Percentiles rank a stretch among this genome's conserved stretches.
These are phyloP conservation scores for Trypanosoma mega DNA, from an alignment of 208 protist species.

Conservation along the genomic window DNA sequence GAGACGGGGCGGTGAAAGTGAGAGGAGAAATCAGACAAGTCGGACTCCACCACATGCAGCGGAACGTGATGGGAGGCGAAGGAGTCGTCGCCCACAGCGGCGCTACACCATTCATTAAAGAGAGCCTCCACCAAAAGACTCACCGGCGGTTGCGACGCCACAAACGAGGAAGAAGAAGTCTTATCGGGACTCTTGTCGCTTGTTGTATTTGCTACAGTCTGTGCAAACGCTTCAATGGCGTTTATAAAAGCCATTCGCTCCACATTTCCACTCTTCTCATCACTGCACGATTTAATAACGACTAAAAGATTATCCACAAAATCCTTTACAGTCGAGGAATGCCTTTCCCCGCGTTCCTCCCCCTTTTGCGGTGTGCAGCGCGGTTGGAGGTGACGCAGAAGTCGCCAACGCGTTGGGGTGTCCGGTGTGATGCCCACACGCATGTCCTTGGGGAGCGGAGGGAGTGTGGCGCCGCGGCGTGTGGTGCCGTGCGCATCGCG, in stretches of 20 bases:
- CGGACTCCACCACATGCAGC: constrained; percentile 21
- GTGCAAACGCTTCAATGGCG: constrained; percentile 6
- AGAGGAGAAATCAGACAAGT: constrained; percentile 10
- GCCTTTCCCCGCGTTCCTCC: background rate
- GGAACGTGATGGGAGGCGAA: constrained; percentile 28
- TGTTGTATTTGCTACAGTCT: no score
- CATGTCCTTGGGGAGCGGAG: no score
- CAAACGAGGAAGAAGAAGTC: constrained; percentile 11
- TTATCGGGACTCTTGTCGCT: no score
- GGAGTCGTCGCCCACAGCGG: constrained; percentile 26
- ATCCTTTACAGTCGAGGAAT: no score
- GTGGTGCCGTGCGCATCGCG: background rate
- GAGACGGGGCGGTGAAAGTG: no score
- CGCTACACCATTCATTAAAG: constrained; percentile 30
- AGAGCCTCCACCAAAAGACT: constrained; percentile 18
- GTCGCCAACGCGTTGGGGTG: constrained; percentile 2
- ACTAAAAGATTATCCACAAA: constrained; percentile 14
- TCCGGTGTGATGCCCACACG: no score
- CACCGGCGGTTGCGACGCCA: constrained; percentile 10
- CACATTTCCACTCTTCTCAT: background rate
- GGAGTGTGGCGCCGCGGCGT: background rate
- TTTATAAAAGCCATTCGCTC: constrained; percentile 9
- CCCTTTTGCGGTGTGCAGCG: constrained; percentile 8
- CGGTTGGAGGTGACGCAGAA: constrained; percentile 14
- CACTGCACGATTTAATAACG: background rate